Evolutionary conservation across 2,329 filamentous ascomycete species (phyloP), one percentile per base, ranked within the genome.

Genomic region (Cercospora sesami): DNA sequence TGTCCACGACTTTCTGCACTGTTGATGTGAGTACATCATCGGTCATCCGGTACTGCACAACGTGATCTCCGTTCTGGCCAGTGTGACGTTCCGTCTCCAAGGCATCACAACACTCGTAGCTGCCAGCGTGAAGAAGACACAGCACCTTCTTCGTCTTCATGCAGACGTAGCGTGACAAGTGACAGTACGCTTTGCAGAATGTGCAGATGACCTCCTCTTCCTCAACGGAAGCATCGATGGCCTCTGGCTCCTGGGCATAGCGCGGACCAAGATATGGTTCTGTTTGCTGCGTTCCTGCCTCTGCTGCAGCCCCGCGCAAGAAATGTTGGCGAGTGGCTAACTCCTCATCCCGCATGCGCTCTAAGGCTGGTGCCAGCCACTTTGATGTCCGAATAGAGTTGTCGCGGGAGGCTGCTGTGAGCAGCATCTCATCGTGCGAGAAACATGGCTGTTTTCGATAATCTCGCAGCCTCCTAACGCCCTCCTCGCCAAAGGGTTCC

Each of bases 381-480:
- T 95, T 97, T 0, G 95, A 93, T 2, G 93, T 97, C 73, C 92
- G 91, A 66, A 99, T 98, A 0, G 88, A 89, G 2, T 89, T 86
- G 73, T 93, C 90, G 57, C 83, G 90, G 72, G 92, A 89, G 6
- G 94, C 93, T 7, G 95, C 95, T 2, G 94, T 97, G 82, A 96
- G 90, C 3, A 99, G 84, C 23, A 99, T 82, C 78, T 99, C 95
- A 75, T 99, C 95, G 73, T 99, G 95, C 0, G 94, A 98, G 79
- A 99, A 99, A 79, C 95, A 98, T 1, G 95, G 93, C 72, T 97
- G 94, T 65, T 94, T 88, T 65, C 94, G 87, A 79, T 97, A 99
- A 60, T 90, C 86, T 74, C 95, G 92, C 31, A 98, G 83, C 72
- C 94, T 87, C 74, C 94, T 90, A 1, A 98, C 94, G 0, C 95